Base-by-base conservation (phyloP, 1,284 basidiomycete species). In the Malassezia obtusa region DNA sequence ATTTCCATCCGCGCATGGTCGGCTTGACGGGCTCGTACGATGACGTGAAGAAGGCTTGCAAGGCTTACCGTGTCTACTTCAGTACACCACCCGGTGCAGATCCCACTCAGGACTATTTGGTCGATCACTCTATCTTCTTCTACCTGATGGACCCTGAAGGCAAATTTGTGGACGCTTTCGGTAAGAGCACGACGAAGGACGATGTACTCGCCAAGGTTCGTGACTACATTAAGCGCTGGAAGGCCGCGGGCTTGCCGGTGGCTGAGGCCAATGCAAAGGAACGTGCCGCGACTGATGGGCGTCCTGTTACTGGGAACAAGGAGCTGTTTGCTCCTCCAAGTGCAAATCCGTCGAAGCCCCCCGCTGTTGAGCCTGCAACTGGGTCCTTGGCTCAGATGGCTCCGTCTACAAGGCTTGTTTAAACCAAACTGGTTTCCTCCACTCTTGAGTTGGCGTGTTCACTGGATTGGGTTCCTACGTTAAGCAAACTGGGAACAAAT, bases 121-220 rank as follows among this genome's bases (percentile, higher is more conserved):
- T 98, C 28, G 65, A 70, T 39, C 63, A 59, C 60, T 76, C 85
- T 47, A 95, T 95, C 73, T 96, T 91, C 75, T 89, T 98, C 72
- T 99, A 99, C 76, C 81, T 99, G 31, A 95, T 99, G 90, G 90
- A 96, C 71, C 92, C 94, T 1, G 68, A 70, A 49, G 92, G 92
- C 17, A 81, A 86, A 69, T 99, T 96, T 65, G 89, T 96, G 2
- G 91, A 98, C 67, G 92, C 94, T 3, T 96, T 96, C 73, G 94
- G 92, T 11, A 89, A 94, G 77, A 81, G 80, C 49, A 84, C 81
- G 49, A 81, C 80, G 0, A 79, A 81, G 4, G 80, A 84, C 32
- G 86, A 89, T 32, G 85, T 92, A 14, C 69, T 74, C 9, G 64
- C 61, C 24, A 81, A 81, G 71, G 77, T 80, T 2, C 73, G 76